Conservation (phyloP, 2,329 filamentous ascomycete genomes). For the Cladosporium velox region DNA sequence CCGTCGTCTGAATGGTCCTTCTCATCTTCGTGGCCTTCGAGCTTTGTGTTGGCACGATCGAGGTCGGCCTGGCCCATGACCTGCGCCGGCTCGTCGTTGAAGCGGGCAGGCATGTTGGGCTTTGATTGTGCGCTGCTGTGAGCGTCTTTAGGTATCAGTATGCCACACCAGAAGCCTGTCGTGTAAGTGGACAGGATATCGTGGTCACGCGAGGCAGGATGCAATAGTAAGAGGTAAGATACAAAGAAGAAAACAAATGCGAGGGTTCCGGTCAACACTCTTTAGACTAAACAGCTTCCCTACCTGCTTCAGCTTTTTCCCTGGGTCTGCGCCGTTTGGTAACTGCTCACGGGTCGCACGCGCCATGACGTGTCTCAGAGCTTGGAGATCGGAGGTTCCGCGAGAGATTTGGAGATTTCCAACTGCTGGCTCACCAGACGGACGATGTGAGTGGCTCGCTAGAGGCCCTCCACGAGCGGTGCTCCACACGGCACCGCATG, state of each 20-base stretch:
- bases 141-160: background rate
- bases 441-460: conserved; percentile 7
- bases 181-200: background rate
- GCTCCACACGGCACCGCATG: conserved; percentile 5
- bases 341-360: conserved; percentile 12
- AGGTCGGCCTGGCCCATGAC: conserved; percentile 34
- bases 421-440: background rate
- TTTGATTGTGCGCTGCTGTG: conserved; percentile 1
- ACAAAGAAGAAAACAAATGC: conserved; percentile 1
- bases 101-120: conserved; percentile 29
- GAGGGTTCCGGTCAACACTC: conserved; percentile 1
- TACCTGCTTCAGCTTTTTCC: conserved; percentile 9
- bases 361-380: conserved; percentile 19
- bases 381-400: conserved; percentile 14
- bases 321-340: conserved; percentile 4
- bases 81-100: conserved; percentile 33
- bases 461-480: background rate
- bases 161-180: background rate
- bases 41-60: conserved; percentile 33
- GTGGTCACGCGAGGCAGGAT: background rate
- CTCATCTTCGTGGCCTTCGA: conserved; percentile 28
- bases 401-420: conserved; percentile 3
- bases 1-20: conserved; percentile 26
- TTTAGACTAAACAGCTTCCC: conserved; percentile 2
- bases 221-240: background rate